Base-by-base conservation (phyloP, 2,329 filamentous ascomycete genomes). In the Aureobasidium melanogenum region DNA sequence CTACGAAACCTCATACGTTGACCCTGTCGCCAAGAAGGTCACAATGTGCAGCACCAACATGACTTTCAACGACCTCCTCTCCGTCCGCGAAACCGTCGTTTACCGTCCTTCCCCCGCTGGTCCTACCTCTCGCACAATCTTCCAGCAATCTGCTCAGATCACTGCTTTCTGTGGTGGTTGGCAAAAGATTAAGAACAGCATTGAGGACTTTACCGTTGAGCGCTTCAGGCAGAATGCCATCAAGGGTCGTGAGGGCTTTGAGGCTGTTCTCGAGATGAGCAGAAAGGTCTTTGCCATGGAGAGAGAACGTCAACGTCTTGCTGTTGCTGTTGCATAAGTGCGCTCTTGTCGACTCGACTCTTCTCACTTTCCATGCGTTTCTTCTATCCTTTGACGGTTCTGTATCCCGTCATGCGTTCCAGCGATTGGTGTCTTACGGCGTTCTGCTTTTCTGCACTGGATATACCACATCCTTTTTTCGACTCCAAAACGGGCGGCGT, bases 21-120 rank as follows among this genome's bases (percentile, higher is more conserved):
- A 97, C 75, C 90, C 90, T 0, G 71, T 75, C 44, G 80, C 81
- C 64, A 91, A 92, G 77, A 95, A 89, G 66, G 90, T 99, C 71
- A 97, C 92, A 64, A 96, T 99, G 89, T 91, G 92, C 74, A 94
- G 89, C 67, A 90, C 91, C 73, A 99, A 99, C 77, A 80, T 99
- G 72, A 97, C 94, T 8, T 94, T 86, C 84, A 88, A 86, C 65
- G 96, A 97, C 70, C 83, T 99, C 59, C 81, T 97, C 72, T 91
- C 84, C 70, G 91, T 97, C 48, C 89, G 92, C 73, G 94, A 99
- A 79, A 97, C 93, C 19, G 92, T 97, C 65, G 80, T 88, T 61
- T 97, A 97, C 78, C 81, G 82, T 67, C 91, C 91, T 0, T 75
- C 65, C 15, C 61, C 60, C 17, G 68, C 71, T 2, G 74, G 73